phyloP scores from a whole-genome alignment of 1,139 yeast species.

The Suhomyces bolitotheri region DNA sequence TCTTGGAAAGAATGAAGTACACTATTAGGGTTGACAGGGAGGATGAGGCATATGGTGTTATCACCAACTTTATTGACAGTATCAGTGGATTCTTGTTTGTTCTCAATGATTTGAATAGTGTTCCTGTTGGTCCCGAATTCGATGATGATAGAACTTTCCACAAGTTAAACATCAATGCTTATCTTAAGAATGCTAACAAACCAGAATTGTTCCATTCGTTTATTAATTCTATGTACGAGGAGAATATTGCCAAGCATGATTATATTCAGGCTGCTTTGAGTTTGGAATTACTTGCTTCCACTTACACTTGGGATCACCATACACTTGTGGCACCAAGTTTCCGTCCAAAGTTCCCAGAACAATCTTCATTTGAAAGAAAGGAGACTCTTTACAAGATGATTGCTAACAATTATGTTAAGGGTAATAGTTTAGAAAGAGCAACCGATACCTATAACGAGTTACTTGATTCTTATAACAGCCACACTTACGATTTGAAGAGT shows the following conservation, averaged over 20 bases:
- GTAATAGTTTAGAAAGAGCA: conserved; percentile 41
- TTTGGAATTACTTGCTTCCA: conserved; percentile 73
- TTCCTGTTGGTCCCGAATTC: conserved; percentile 81
- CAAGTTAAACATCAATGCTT: conserved; percentile 73
- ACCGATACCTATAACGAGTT: conserved; percentile 65
- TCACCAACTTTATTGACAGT: conserved; percentile 55
- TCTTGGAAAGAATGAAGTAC: conserved; percentile 51
- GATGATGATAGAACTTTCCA: conserved; percentile 87
- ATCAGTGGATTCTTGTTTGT: conserved; percentile 65
- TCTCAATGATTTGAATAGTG: conserved; percentile 66
- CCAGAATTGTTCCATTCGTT: conserved; percentile 81
- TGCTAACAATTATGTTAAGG: conserved; percentile 70
- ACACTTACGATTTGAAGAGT: conserved; percentile 76
- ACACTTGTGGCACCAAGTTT: conserved; percentile 55
- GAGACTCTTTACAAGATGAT: conserved; percentile 71
- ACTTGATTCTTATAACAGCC: conserved; percentile 69
- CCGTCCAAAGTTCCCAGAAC: conserved; percentile 75
- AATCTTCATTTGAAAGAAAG: conserved; percentile 78
- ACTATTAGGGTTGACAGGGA: conserved; percentile 60
- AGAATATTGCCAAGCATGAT: conserved; percentile 59
- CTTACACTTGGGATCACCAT: conserved; percentile 75
- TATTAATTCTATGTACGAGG: conserved; percentile 72
- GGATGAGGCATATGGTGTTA: conserved; percentile 61
- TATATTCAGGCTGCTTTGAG: conserved; percentile 83
- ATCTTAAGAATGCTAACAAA: conserved; percentile 73